Conservation (phyloP, 768 basidiomycete species). For the Leccinum olivaceopallidum region DNA sequence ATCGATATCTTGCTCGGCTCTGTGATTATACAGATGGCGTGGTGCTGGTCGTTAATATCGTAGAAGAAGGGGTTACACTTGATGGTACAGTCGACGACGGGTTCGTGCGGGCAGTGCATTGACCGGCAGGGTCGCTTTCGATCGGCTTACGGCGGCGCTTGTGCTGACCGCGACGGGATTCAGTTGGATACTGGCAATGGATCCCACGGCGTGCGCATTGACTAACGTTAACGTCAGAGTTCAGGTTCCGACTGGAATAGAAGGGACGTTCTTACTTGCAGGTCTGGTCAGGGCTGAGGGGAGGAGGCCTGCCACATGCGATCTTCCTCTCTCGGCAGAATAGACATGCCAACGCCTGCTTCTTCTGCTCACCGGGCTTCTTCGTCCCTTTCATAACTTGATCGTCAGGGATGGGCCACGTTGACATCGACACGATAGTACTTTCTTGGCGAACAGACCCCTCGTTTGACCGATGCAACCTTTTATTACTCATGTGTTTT, state of each 20-base stretch:
- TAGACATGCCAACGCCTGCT: conserved; percentile 47
- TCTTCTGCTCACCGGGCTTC: conserved; percentile 41
- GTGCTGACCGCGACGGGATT: conserved; percentile 49
- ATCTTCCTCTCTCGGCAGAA: conserved; percentile 54
- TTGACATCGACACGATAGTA: conserved; percentile 23
- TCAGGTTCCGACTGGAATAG: conserved; percentile 7
- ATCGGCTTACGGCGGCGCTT: conserved; percentile 36
- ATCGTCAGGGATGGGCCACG: conserved; percentile 38
- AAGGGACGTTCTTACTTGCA: conserved; percentile 45
- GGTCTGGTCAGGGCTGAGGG: conserved; percentile 37
- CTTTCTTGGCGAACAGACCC: conserved; percentile 32
- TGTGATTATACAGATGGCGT: conserved; percentile 22
- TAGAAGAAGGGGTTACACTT: conserved; percentile 20
- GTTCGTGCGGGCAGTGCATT: conserved; percentile 23
- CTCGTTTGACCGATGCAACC: conserved; percentile 30
- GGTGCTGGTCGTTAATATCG: conserved; percentile 21
- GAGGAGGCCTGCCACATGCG: conserved; percentile 45
- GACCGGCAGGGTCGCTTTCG: conserved; percentile 26
- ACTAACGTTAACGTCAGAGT: conserved; percentile 32
- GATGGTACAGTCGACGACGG: conserved; percentile 19
- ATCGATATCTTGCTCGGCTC: conserved; percentile 7
- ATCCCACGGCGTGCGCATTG: conserved; percentile 49
- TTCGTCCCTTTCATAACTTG: conserved; percentile 32
- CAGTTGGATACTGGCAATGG: conserved; percentile 49
- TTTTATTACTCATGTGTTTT: conserved; percentile 28